These are phyloP conservation scores for Cryptococcus amylolentus DNA, from an alignment of 1,284 basidiomycete species.

Conservation along the genomic window DNA sequence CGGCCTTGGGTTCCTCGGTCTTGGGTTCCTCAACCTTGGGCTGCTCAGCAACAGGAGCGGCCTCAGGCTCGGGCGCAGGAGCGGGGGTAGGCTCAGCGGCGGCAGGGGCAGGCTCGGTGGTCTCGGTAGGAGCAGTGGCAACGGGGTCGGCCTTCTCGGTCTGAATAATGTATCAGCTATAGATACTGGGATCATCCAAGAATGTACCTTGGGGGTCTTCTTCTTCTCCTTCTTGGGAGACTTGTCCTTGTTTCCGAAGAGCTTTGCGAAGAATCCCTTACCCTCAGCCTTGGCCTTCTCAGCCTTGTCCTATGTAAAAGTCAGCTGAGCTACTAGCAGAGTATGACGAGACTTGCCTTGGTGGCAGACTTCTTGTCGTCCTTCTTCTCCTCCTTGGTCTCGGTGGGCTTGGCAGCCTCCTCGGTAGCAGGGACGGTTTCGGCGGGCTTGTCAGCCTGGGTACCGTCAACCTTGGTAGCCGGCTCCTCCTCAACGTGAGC, in stretches of 20 bases:
- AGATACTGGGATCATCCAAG: background rate
- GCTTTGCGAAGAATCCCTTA: constrained; percentile 40
- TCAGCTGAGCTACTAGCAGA: background rate
- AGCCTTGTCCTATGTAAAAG: constrained; percentile 27
- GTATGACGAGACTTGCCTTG: constrained; percentile 23
- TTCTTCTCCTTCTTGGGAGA: constrained; percentile 43
- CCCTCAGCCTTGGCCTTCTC: constrained; percentile 41
- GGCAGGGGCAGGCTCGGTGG: constrained; percentile 9
- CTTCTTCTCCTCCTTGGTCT: constrained; percentile 22
- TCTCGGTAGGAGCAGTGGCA: constrained; percentile 11
- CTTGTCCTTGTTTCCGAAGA: constrained; percentile 37
- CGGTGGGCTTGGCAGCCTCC: constrained; percentile 16
- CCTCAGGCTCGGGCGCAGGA: constrained; percentile 9
- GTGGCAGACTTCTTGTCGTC: constrained; percentile 34
- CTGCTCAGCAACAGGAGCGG: constrained; percentile 18
- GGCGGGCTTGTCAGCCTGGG: constrained; percentile 19
- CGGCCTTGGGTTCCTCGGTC: too few species aligned
- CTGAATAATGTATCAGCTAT: constrained; percentile 10
- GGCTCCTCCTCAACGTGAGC: constrained; percentile 31
- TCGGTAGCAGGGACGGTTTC: constrained; percentile 15
- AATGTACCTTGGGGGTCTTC: constrained; percentile 41
- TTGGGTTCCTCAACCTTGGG: constrained; percentile 17
- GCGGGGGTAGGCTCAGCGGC: constrained; percentile 8
- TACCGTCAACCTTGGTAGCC: constrained; percentile 33
- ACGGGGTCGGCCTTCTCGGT: constrained; percentile 36